Evolutionary conservation across 2,329 filamentous ascomycete species (phyloP).

Genomic region (Samsoniella hepiali): DNA sequence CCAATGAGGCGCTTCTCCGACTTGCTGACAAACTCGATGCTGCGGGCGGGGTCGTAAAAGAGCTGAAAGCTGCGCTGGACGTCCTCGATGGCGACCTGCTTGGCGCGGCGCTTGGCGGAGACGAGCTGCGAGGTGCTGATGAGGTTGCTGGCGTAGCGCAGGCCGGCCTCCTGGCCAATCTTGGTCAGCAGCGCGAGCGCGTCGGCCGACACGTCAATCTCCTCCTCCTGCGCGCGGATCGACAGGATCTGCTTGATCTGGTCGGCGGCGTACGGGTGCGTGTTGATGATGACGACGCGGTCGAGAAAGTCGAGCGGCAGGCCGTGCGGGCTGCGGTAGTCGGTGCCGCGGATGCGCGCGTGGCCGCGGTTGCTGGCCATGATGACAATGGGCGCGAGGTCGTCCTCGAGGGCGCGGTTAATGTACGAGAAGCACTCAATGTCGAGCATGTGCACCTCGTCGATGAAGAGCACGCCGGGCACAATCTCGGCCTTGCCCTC

Average conservation of each 20-base stretch:
- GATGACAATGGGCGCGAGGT: slow-evolving; percentile 94
- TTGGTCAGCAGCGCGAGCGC: slow-evolving; percentile 91
- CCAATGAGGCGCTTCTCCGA: slow-evolving; percentile 93
- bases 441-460: slow-evolving; percentile 99
- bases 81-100: slow-evolving; percentile 80
- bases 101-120: slow-evolving; percentile 77
- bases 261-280: slow-evolving; percentile 74
- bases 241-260: slow-evolving; percentile 91
- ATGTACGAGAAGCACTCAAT: slow-evolving; percentile 99
- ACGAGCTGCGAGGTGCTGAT: slow-evolving; percentile 92
- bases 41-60: slow-evolving; percentile 86
- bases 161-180: slow-evolving; percentile 86
- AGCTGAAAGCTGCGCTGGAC: slow-evolving; percentile 91
- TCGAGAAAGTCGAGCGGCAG: slow-evolving; percentile 94
- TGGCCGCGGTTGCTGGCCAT: slow-evolving; percentile 97
- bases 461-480: slow-evolving; percentile 94
- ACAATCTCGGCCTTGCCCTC: slow-evolving; percentile 99
- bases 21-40: slow-evolving; percentile 84
- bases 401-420: slow-evolving; percentile 92
- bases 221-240: slow-evolving; percentile 92
- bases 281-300: slow-evolving; percentile 93
- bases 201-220: slow-evolving; percentile 86
- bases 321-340: slow-evolving; percentile 89
- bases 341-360: slow-evolving; percentile 87
- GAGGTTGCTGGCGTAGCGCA: slow-evolving; percentile 95